phyloP scores from a whole-genome alignment of 306 rosid species.

The Pyrus pyrifolia region DNA sequence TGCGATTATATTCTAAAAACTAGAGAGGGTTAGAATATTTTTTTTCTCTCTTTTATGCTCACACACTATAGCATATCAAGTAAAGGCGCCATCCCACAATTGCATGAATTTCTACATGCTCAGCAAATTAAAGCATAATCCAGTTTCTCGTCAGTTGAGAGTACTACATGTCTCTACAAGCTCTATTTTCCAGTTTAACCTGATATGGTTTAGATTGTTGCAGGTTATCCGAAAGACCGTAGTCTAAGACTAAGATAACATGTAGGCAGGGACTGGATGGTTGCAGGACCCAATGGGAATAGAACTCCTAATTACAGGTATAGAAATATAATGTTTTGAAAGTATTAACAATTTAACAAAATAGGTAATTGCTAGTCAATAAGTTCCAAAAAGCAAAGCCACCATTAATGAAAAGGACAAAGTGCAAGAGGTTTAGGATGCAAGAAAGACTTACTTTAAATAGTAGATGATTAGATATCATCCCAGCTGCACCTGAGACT shows the following conservation, averaged over 20 bases:
- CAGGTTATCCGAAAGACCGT: neutral
- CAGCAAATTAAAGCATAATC: neutral
- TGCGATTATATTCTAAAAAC: neutral
- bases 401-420: neutral
- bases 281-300: neutral
- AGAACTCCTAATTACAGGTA: neutral
- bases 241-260: neutral
- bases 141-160: neutral
- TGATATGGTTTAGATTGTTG: neutral
- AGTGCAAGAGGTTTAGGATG: neutral
- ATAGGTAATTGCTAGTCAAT: neutral
- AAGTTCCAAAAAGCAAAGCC: neutral
- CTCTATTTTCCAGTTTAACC: neutral
- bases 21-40: neutral
- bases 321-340: neutral
- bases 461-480: constrained; percentile 92
- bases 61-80: neutral
- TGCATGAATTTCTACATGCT: neutral
- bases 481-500: constrained; percentile 98
- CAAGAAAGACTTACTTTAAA: constrained; percentile 60
- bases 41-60: neutral
- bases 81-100: neutral
- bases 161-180: neutral
- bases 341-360: neutral
- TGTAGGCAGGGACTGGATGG: neutral